These are phyloP conservation scores for Wallacemonas sp. DNA, from an alignment of 208 protist genomes.

Conservation along the genomic window DNA sequence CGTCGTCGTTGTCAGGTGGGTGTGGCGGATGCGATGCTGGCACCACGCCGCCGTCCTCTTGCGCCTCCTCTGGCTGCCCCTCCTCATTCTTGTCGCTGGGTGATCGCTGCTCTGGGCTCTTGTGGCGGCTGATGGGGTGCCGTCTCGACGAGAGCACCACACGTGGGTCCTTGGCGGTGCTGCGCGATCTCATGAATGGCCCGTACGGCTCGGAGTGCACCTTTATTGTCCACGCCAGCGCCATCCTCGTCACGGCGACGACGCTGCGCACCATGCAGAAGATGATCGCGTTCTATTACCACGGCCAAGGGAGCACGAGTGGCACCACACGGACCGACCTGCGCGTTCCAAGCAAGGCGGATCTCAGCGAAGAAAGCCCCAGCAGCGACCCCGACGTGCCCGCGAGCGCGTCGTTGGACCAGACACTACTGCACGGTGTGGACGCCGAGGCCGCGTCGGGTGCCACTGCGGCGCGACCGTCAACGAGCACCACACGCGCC, in stretches of 20 bases:
- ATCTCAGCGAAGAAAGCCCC: not conserved
- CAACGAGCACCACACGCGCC: conserved; percentile 14
- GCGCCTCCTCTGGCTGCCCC: not conserved
- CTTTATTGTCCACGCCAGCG: conserved; percentile 1
- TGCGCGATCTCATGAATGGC: not conserved
- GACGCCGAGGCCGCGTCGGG: too few species aligned
- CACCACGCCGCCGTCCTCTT: too few species aligned
- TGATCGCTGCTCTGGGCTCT: too few species aligned
- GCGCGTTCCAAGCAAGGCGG: too few species aligned
- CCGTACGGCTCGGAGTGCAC: not conserved
- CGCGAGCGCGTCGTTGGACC: too few species aligned
- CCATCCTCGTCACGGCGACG: conserved; percentile 4
- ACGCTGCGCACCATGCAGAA: not conserved
- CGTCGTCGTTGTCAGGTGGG: too few species aligned
- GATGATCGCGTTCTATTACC: not conserved
- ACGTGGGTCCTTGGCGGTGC: not conserved
- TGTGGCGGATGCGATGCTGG: too few species aligned
- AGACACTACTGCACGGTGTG: too few species aligned
- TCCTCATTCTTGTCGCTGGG: not conserved
- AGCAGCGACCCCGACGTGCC: too few species aligned
- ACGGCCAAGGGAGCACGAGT: not conserved
- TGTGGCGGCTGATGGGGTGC: not conserved
- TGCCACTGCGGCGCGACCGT: not conserved
- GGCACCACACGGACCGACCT: too few species aligned
- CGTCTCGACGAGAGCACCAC: too few species aligned